Evolutionary conservation across 768 basidiomycete species (phyloP), one percentile per base, ranked within the genome.

Genomic region (Roridomyces roridus): DNA sequence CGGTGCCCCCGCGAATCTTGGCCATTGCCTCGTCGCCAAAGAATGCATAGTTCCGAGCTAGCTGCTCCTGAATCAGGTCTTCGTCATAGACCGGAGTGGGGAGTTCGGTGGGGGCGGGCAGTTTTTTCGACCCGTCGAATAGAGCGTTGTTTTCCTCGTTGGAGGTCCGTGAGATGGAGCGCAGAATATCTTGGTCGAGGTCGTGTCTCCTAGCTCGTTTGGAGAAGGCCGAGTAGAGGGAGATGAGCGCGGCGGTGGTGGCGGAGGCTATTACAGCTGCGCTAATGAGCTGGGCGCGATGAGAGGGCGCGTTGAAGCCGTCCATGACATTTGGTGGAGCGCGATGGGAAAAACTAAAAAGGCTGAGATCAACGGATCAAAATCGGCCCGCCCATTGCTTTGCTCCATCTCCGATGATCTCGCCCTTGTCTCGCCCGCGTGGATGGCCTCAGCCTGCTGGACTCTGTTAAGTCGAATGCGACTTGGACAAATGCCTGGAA

Each of bases 31-130:
- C 91, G 28, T 96, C 91, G 0, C 94, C 94, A 49, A 98, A 90
- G 74, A 98, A 98, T 9, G 91, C 87, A 65, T 96, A 97, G 73
- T 98, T 98, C 37, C 97, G 78, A 4, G 96, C 89, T 42, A 99
- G 81, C 71, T 97, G 89, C 68, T 99, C 96, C 46, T 86, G 81
- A 51, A 97, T 83, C 46, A 99, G 81, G 26, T 83, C 85, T 68
- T 98, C 95, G 55, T 90, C 80, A 65, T 89, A 90, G n/a, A 67
- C 10, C 39, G 26, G 56, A 39, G 17, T 44, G 45, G 39, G 41
- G 31, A 34, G 23, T 39, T 46, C 40, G 43, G 20, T 41, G 46
- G 57, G 25, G 26, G 50, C 48, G 20, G 40, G 11, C 15, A 20
- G 20, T 18, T 34, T 15, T 28, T 4, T 18, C 31, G 20, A n/a